Evolutionary conservation across 495 filamentous ascomycete genomes (phyloP).

Genomic region (Aspergillus steynii): DNA sequence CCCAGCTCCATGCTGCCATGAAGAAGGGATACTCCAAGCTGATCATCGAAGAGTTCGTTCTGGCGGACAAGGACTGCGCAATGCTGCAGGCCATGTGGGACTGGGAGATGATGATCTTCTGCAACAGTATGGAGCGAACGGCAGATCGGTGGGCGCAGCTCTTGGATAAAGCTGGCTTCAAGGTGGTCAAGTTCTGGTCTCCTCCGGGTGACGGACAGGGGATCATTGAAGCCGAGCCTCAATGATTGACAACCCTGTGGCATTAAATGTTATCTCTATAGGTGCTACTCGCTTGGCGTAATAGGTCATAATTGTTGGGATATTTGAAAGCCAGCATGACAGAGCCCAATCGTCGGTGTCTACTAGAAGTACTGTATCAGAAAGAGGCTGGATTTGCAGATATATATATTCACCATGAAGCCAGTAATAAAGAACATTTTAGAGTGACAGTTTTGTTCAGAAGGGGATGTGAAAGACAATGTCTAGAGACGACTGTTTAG

Average conservation of each 20-base stretch:
- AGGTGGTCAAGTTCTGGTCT: slow-evolving; percentile 28
- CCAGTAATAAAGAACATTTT: too few relatives aligned
- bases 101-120: slow-evolving; percentile 26
- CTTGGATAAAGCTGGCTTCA: slow-evolving; percentile 24
- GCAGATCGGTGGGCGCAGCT: slow-evolving; percentile 22
- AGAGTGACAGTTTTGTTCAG: too few relatives aligned
- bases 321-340: too few relatives aligned
- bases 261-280: too few relatives aligned
- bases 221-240: slow-evolving; percentile 28
- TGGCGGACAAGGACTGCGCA: slow-evolving; percentile 21
- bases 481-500: too few relatives aligned
- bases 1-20: slow-evolving; percentile 38
- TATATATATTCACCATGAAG: too few relatives aligned
- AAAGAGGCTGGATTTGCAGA: too few relatives aligned
- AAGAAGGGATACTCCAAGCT: slow-evolving; percentile 41
- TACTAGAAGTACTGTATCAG: too few relatives aligned
- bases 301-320: too few relatives aligned
- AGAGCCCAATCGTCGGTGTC: too few relatives aligned
- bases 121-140: slow-evolving; percentile 26
- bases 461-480: too few relatives aligned
- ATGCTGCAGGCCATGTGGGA: slow-evolving; percentile 21
- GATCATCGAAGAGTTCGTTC: slow-evolving; percentile 27
- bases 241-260: not conserved
- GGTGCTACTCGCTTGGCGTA: too few relatives aligned
- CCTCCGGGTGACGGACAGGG: slow-evolving; percentile 23